Evolutionary conservation across 129 eudicot genomes (phyloP).

Genomic region (Solidago caesia): DNA sequence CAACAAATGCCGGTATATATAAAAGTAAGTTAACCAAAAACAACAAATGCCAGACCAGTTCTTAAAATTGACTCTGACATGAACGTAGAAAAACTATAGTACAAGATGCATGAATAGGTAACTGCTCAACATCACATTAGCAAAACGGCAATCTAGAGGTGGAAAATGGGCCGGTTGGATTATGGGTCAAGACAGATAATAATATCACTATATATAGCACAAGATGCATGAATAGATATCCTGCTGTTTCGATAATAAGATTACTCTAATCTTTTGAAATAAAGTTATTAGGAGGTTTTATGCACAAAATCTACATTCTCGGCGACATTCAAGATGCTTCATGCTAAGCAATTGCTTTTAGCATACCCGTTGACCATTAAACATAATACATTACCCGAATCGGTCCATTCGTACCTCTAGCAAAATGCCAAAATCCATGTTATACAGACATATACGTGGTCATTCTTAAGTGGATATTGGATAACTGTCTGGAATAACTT

Average conservation of each 20-base stretch:
- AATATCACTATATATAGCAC: not conserved
- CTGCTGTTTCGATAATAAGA: not conserved
- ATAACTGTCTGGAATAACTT: conserved; percentile 25
- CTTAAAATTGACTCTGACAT: conserved; percentile 18
- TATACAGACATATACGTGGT: too few species aligned
- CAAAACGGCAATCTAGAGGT: conserved; percentile 1
- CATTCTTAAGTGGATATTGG: not conserved
- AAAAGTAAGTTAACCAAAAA: not conserved
- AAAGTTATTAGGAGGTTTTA: too few species aligned
- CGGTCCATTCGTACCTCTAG: not conserved
- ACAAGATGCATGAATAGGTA: not conserved
- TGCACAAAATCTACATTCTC: too few species aligned
- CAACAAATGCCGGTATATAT: conserved; percentile 3
- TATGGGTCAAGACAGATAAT: not conserved
- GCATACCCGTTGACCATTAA: not conserved
- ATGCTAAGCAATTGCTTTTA: not conserved
- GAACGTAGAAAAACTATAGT: conserved; percentile 8
- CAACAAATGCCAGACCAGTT: not conserved
- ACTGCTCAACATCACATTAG: conserved; percentile 15
- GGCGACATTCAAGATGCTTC: too few species aligned
- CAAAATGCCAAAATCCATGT: too few species aligned
- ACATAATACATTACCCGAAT: not conserved
- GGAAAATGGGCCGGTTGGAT: not conserved
- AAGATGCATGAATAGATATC: not conserved
- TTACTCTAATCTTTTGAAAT: too few species aligned